Evolutionary conservation across 108 stramenopile species (phyloP).

Genomic region (Schizochytrium sp.): DNA sequence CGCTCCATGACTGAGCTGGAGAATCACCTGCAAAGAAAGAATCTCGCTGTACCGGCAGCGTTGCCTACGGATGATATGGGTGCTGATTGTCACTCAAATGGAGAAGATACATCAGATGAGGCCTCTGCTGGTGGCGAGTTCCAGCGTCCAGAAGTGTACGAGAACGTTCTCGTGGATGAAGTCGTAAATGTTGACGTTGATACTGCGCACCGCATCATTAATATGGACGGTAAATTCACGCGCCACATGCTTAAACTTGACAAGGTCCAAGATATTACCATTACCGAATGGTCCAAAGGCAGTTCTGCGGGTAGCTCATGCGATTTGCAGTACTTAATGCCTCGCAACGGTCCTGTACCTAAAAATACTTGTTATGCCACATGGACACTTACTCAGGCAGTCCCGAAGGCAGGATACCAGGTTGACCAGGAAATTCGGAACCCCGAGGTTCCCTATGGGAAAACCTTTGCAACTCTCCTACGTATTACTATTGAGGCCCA

Average conservation of each 20-base stretch:
- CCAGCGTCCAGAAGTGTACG: neutral
- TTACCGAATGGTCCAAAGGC: slow-evolving; percentile 1
- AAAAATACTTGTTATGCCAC: neutral
- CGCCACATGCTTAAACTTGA: slow-evolving; percentile 7
- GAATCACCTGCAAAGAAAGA: neutral
- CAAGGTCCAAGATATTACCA: slow-evolving; percentile 32
- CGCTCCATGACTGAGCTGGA: neutral
- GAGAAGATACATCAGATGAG: neutral
- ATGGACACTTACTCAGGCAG: neutral
- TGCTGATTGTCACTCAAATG: neutral
- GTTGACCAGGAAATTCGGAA: slow-evolving; percentile 45
- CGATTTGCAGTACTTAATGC: slow-evolving; percentile 43
- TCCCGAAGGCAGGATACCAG: slow-evolving; percentile 20
- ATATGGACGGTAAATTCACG: neutral
- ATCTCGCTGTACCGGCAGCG: neutral
- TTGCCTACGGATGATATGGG: neutral
- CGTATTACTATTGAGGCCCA: neutral
- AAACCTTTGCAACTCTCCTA: slow-evolving; percentile 31
- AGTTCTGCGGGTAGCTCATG: neutral
- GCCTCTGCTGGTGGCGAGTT: neutral
- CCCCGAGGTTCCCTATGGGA: slow-evolving; percentile 40
- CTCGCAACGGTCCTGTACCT: slow-evolving; percentile 43
- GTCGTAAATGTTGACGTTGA: slow-evolving; percentile 9
- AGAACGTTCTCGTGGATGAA: slow-evolving; percentile 12
- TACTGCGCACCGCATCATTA: neutral